phyloP scores from a whole-genome alignment of 179 eudicot genomes.

The Carnegiea gigantea region DNA sequence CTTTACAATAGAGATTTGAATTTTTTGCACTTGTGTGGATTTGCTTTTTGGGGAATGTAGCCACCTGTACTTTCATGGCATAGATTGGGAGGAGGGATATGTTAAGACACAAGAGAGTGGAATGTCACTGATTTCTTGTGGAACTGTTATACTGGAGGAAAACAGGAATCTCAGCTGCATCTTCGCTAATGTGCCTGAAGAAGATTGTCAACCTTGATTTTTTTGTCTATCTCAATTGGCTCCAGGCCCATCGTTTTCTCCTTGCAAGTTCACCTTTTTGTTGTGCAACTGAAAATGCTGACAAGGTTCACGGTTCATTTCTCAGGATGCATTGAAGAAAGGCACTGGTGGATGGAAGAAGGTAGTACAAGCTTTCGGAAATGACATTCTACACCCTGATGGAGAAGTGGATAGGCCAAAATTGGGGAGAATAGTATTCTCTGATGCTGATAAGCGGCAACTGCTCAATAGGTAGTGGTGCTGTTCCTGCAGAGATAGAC shows the following conservation, averaged over 20 bases:
- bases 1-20: not conserved
- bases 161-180: too few species aligned
- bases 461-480: conserved; percentile 66
- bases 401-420: conserved; percentile 93
- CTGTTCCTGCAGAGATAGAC: not conserved
- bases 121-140: not conserved
- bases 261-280: not conserved
- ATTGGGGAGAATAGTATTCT: conserved; percentile 76
- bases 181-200: not conserved
- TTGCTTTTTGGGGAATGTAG: not conserved
- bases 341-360: conserved; percentile 93
- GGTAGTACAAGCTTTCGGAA: conserved; percentile 85
- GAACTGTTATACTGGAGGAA: not conserved
- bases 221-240: not conserved
- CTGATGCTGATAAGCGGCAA: conserved; percentile 76
- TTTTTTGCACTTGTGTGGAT: not conserved
- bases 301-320: not conserved
- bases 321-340: conserved; percentile 85
- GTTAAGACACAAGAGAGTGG: too few species aligned
- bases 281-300: not conserved
- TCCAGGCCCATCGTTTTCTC: not conserved
- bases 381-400: conserved; percentile 60
- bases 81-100: too few species aligned
- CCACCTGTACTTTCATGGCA: too few species aligned
- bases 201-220: not conserved